Percentiles rank a stretch among this genome's conserved stretches.
Evolutionary conservation across 176 grass and related monocot genomes (phyloP).

Genomic region (Aegilops tauschii): DNA sequence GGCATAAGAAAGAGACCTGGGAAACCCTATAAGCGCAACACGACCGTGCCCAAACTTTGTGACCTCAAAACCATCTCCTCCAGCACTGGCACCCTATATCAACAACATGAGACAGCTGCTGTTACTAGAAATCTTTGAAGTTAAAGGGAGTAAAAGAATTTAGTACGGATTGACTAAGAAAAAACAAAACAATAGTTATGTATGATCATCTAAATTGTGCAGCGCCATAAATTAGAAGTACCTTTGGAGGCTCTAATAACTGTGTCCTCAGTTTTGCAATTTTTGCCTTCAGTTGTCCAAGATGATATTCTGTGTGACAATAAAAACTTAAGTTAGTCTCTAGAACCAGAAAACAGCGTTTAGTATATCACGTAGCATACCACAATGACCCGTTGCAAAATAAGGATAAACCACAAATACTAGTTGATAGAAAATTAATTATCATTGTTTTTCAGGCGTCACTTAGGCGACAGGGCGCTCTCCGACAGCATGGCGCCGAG

Average conservation of each 20-base stretch:
- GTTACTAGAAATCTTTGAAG: neutral
- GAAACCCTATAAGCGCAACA: conserved; percentile 98
- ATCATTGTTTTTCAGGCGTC: neutral
- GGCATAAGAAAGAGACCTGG: conserved; percentile 57
- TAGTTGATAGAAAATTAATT: neutral
- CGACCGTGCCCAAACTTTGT: conserved; percentile 98
- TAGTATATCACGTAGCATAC: neutral
- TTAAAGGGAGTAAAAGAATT: neutral
- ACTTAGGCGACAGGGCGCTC: neutral
- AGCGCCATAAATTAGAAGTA: conserved; percentile 27
- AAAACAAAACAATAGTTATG: neutral
- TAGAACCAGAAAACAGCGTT: neutral
- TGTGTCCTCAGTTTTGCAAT: conserved; percentile 97
- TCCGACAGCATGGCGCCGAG: neutral
- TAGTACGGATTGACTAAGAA: neutral
- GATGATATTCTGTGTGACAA: conserved; percentile 81
- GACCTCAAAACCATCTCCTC: conserved; percentile 99
- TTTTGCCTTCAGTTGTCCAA: conserved; percentile 97
- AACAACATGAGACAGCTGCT: conserved; percentile 20
- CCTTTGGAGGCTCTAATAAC: conserved; percentile 97
- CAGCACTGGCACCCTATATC: conserved; percentile 76
- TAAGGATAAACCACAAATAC: neutral
- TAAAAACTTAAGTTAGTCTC: conserved; percentile 17
- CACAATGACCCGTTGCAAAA: neutral
- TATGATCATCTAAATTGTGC: neutral